Conservation (phyloP, 805 yeast genomes). For the Danielozyma ontarioensis region DNA sequence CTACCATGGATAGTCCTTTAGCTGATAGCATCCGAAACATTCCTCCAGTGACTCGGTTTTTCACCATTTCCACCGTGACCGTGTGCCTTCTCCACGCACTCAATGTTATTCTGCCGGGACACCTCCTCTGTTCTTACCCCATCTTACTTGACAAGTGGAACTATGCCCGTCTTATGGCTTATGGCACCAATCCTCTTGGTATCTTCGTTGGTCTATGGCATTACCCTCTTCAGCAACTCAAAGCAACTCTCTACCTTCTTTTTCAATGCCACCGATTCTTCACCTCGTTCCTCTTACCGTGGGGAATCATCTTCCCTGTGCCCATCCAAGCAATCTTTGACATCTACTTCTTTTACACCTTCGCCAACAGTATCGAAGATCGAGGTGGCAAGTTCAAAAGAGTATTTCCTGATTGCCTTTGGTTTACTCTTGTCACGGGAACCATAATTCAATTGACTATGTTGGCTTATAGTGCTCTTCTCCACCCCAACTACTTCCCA, state of each 20-base stretch:
- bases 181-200: constrained; percentile 1
- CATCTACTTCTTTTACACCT: constrained; percentile 52
- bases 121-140: constrained; percentile 10
- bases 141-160: constrained; percentile 6
- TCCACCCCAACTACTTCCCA: constrained; percentile 13
- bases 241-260: constrained; percentile 6
- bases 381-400: constrained; percentile 39
- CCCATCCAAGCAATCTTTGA: constrained; percentile 35
- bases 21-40: constrained; percentile 28
- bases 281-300: constrained; percentile 46
- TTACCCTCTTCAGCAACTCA: constrained; percentile 1
- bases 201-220: too few relatives aligned
- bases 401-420: constrained; percentile 51
- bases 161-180: constrained; percentile 1
- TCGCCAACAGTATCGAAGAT: constrained; percentile 52
- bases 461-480: constrained; percentile 18
- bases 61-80: constrained; percentile 45
- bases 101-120: constrained; percentile 9
- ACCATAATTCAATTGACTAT: constrained; percentile 40
- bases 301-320: constrained; percentile 20
- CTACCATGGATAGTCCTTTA: constrained; percentile 1
- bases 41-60: constrained; percentile 59
- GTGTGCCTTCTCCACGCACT: constrained; percentile 33
- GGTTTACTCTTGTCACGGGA: constrained; percentile 46
- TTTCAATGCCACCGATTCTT: constrained; percentile 44